phyloP scores from a whole-genome alignment of 495 filamentous ascomycete genomes.

The Evernia prunastri region DNA sequence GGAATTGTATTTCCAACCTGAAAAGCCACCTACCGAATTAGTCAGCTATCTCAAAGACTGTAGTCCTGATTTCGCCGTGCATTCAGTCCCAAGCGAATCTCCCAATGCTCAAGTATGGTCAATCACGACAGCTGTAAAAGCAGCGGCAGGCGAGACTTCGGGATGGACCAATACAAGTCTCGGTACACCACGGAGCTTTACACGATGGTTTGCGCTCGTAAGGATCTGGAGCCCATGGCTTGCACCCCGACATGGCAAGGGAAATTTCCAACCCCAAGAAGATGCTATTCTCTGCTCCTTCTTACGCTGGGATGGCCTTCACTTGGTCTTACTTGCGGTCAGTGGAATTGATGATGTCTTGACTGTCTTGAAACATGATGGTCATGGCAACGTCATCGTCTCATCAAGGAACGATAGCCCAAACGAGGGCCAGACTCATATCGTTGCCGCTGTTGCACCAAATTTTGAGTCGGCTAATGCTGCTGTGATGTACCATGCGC shows the following conservation, averaged over 20 bases:
- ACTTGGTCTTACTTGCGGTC: constrained; percentile 76
- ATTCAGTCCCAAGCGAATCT: constrained; percentile 54
- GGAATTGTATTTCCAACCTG: constrained; percentile 44
- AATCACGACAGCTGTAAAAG: constrained; percentile 48
- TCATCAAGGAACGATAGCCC: constrained; percentile 65
- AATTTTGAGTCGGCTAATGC: constrained; percentile 71
- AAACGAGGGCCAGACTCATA: constrained; percentile 46
- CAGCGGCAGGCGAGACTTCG: constrained; percentile 50
- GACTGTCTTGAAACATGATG: constrained; percentile 62
- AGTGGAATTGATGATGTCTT: constrained; percentile 68
- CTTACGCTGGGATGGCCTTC: constrained; percentile 62
- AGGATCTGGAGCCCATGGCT: constrained; percentile 82
- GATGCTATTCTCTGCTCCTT: constrained; percentile 80
- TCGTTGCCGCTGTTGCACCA: constrained; percentile 66
- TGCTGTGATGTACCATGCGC: constrained; percentile 79
- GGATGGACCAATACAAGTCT: constrained; percentile 50
- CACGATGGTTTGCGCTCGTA: constrained; percentile 69
- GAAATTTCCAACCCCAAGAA: constrained; percentile 57
- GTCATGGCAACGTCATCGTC: constrained; percentile 59
- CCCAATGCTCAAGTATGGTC: constrained; percentile 68
- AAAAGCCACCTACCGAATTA: constrained; percentile 42
- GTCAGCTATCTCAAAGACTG: constrained; percentile 54
- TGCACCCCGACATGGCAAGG: constrained; percentile 74
- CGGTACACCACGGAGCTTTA: constrained; percentile 52
- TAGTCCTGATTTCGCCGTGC: constrained; percentile 51